These are phyloP conservation scores for Aspergillus piperis DNA, from an alignment of 2,329 filamentous ascomycete genomes.

Conservation along the genomic window DNA sequence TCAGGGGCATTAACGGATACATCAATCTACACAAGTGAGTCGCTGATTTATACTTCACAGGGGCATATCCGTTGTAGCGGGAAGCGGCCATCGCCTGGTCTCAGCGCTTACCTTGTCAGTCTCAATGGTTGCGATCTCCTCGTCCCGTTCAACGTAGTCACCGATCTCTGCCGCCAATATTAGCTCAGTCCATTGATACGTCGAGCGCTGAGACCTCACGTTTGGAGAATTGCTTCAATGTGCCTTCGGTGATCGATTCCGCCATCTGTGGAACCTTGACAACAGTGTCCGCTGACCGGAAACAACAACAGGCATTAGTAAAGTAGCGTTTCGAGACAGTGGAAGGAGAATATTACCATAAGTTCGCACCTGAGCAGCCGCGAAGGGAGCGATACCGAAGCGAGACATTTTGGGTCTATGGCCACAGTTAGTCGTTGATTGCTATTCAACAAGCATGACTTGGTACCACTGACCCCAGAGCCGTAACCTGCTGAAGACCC, in stretches of 20 bases:
- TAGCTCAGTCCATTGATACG: neutral
- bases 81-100: neutral
- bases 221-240: conserved; percentile 93
- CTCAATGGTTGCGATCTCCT: conserved; percentile 98
- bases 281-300: conserved; percentile 67
- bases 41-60: neutral
- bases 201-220: conserved; percentile 45
- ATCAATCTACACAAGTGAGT: conserved; percentile 68
- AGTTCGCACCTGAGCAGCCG: conserved; percentile 36
- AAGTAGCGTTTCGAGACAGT: neutral
- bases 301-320: neutral
- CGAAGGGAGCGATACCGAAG: conserved; percentile 26
- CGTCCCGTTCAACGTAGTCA: conserved; percentile 91
- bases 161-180: conserved; percentile 64
- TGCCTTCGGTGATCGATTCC: conserved; percentile 97
- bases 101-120: conserved; percentile 81
- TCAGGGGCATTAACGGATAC: conserved; percentile 93
- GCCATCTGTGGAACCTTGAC: conserved; percentile 98
- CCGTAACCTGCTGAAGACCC: conserved; percentile 26
- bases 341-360: conserved; percentile 33
- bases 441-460: neutral
- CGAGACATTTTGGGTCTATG: conserved; percentile 23
- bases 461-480: conserved; percentile 27
- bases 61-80: neutral
- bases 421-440: neutral